phyloP scores from a whole-genome alignment of 2,329 filamentous ascomycete species.

The Zalaria sp. region DNA sequence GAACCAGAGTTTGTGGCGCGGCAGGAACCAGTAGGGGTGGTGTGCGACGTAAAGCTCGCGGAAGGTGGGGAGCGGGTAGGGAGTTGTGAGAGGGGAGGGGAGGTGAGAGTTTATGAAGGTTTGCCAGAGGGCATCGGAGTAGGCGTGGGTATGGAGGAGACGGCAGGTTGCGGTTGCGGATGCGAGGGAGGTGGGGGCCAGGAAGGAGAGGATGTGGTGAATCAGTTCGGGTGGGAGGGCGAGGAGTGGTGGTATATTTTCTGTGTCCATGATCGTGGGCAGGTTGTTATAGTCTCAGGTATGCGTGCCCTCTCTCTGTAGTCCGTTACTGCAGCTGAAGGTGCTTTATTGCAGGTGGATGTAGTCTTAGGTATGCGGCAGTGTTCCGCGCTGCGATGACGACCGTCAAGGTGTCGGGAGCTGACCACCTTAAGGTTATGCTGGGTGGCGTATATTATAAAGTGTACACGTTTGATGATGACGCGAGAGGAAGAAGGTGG shows the following conservation, averaged over 20 bases:
- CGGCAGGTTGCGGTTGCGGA: conserved; percentile 47
- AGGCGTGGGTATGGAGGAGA: conserved; percentile 41
- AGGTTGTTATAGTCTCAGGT: no score
- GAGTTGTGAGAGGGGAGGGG: conserved; percentile 38
- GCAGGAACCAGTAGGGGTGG: conserved; percentile 73
- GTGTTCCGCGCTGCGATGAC: no score
- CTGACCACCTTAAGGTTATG: no score
- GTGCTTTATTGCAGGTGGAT: no score
- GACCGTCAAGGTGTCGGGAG: no score
- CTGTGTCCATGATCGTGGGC: conserved; percentile 1
- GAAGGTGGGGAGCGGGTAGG: conserved; percentile 49
- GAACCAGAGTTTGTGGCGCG: conserved; percentile 74
- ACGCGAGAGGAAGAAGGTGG: no score
- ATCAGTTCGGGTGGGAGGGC: conserved; percentile 62
- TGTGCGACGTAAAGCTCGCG: conserved; percentile 60
- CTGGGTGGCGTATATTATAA: no score
- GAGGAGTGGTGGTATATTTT: conserved; percentile 23
- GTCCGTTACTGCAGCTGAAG: no score
- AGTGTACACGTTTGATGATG: no score
- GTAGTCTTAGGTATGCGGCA: no score
- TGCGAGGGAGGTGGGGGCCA: conserved; percentile 51
- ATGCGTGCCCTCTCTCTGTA: no score
- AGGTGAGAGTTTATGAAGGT: conserved; percentile 54
- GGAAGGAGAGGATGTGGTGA: conserved; percentile 52
- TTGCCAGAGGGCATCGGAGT: conserved; percentile 59